Conservation (phyloP, 73 alveolate species). For the Durusdinium trenchii region DNA sequence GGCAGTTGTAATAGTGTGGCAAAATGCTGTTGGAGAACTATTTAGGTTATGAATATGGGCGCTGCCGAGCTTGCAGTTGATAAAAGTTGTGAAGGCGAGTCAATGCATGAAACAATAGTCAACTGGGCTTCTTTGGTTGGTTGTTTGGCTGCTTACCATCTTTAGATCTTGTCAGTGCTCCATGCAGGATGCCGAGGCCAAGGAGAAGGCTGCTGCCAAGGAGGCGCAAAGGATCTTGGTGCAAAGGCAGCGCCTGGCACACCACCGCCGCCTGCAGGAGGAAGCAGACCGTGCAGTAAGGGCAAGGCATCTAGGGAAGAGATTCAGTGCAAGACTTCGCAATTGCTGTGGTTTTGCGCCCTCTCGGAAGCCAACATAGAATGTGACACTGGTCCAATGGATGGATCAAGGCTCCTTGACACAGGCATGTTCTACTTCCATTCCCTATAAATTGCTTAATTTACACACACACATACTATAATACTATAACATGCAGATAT, state of each 20-base stretch:
- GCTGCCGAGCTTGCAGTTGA: no score
- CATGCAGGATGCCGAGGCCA: constrained; percentile 13
- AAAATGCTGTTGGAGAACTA: no score
- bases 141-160: no score
- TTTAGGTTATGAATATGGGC: no score
- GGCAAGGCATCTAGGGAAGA: neutral
- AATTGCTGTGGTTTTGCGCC: neutral
- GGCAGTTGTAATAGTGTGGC: neutral
- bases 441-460: neutral
- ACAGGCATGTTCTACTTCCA: no score
- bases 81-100: no score
- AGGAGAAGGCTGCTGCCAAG: neutral
- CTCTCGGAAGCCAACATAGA: neutral
- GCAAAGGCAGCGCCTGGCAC: constrained; percentile 25
- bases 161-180: no score
- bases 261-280: neutral
- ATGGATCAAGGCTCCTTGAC: neutral
- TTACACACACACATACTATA: no score
- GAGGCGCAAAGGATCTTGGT: neutral
- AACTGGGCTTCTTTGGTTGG: no score
- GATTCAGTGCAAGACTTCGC: neutral
- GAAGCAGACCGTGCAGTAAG: constrained; percentile 7
- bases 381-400: neutral
- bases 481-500: no score
- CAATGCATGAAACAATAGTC: no score